phyloP scores from a whole-genome alignment of 805 yeast genomes.

The Wickerhamiella nectarea region DNA sequence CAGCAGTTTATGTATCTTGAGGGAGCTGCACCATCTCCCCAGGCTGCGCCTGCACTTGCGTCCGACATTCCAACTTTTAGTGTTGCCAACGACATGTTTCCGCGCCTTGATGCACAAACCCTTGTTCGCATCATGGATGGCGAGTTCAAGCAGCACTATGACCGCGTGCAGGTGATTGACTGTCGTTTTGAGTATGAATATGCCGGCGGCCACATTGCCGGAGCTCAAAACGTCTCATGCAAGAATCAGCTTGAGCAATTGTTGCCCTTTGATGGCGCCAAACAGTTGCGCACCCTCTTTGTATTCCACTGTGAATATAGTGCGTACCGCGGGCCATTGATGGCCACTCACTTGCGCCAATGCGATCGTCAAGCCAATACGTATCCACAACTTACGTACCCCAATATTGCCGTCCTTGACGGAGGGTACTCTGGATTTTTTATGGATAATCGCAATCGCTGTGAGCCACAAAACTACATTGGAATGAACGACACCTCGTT shows the following conservation, averaged over 20 bases:
- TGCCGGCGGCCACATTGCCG: slow-evolving; percentile 81
- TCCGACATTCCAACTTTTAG: slow-evolving; percentile 31
- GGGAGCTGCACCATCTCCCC: slow-evolving; percentile 14
- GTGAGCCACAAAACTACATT: slow-evolving; percentile 67
- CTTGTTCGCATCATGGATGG: slow-evolving; percentile 48
- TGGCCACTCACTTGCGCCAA: slow-evolving; percentile 76
- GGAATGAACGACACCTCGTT: slow-evolving; percentile 62
- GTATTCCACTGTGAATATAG: slow-evolving; percentile 93
- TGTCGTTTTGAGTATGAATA: slow-evolving; percentile 89
- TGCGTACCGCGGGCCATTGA: slow-evolving; percentile 81
- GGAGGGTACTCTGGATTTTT: slow-evolving; percentile 85
- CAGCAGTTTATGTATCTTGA: slow-evolving; percentile 32
- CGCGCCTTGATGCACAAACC: slow-evolving; percentile 49
- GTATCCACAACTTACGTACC: slow-evolving; percentile 74
- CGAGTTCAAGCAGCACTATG: slow-evolving; percentile 37
- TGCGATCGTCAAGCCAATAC: slow-evolving; percentile 66
- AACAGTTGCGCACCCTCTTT: slow-evolving; percentile 33
- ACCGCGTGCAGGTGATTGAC: slow-evolving; percentile 53
- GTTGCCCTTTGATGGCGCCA: slow-evolving; percentile 25
- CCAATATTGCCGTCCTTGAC: slow-evolving; percentile 75
- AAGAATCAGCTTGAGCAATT: slow-evolving; percentile 51
- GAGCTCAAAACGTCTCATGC: slow-evolving; percentile 65
- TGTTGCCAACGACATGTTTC: slow-evolving; percentile 47
- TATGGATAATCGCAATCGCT: slow-evolving; percentile 41
- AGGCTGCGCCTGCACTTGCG: slow-evolving; percentile 6